Conservation (phyloP, 2,329 filamentous ascomycete genomes). For the Sporothrix luriei region DNA sequence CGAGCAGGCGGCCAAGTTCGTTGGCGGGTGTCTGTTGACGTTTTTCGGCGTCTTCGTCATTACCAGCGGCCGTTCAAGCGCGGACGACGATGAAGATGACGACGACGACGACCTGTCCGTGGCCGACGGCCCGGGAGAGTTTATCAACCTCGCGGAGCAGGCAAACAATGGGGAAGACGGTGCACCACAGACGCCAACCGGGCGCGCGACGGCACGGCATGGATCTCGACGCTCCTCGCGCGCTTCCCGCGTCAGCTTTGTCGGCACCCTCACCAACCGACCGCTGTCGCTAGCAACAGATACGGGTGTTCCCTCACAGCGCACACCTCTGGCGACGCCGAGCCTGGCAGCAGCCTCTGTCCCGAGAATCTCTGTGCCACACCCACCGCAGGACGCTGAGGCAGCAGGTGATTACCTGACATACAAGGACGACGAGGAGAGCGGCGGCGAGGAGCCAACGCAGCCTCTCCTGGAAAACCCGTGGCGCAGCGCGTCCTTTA, state of each 20-base stretch:
- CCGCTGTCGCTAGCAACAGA: slow-evolving; percentile 42
- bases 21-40: slow-evolving; percentile 86
- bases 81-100: slow-evolving; percentile 63
- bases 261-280: slow-evolving; percentile 45
- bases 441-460: slow-evolving; percentile 36
- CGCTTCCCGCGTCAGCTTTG: slow-evolving; percentile 52
- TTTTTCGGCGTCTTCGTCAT: slow-evolving; percentile 98
- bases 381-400: slow-evolving; percentile 40
- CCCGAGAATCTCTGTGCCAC: neutral
- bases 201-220: neutral
- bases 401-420: slow-evolving; percentile 34
- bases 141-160: slow-evolving; percentile 63
- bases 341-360: neutral
- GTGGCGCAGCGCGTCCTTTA: slow-evolving; percentile 43
- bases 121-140: slow-evolving; percentile 57
- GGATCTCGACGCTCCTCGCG: slow-evolving; percentile 47
- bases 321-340: slow-evolving; percentile 41
- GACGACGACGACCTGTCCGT: slow-evolving; percentile 62
- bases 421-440: slow-evolving; percentile 20
- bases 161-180: slow-evolving; percentile 43
- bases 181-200: neutral
- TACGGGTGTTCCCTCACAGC: slow-evolving; percentile 45
- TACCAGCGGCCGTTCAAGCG: slow-evolving; percentile 73
- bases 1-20: slow-evolving; percentile 77
- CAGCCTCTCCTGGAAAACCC: slow-evolving; percentile 49